Base-by-base conservation (phyloP, 2,329 filamentous ascomycete species). In the Immersiporthe knoxdaviesiana region DNA sequence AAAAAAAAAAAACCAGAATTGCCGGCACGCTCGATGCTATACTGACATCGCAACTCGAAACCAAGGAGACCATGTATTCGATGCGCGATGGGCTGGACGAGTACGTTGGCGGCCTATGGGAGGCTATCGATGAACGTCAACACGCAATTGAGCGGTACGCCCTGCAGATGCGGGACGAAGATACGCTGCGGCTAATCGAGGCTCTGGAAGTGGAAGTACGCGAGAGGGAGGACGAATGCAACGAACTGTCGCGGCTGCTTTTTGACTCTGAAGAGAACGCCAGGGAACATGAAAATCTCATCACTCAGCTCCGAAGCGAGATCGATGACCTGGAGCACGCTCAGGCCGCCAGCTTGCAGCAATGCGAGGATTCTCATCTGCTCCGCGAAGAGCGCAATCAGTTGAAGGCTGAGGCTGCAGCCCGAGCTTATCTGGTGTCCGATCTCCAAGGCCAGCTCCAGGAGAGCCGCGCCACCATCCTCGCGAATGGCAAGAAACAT, bases 361-460 rank as follows among this genome's bases (percentile, higher is more conserved):
- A 74, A 32, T 56, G 72, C 5, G 66, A 69, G 8, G 66, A 72
- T 14, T 41, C 47, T 58, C 63, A 30, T 32, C 60, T 14, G 21
- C 67, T 71, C 24, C 65, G 54, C 5, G 18, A 47, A 21, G 71
- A 75, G 32, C 69, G 60, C n/a, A 37, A 61, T 1, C 59, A 63
- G 37, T 52, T 76, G 41, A 72, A 59, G 52, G 68, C 69, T 18
- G 72, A 75, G 2, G 24, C 75, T 14, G 41, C 68, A 21, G 65
- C 66, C 16, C 75, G 73, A 56, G 30, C 59, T 14, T 54, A 66
- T 30, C 44, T 52, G 1, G 68, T 74, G 4, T 56, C 66, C 27
- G 72, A 74, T 3, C 70, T 77, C 8, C 69, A 74, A 39, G 58
- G 39, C 16, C 69, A 70, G 50, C 69, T 77, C 4, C 65, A 70